phyloP scores from a whole-genome alignment of 176 grass and related monocot species.

The Poa pratensis region DNA sequence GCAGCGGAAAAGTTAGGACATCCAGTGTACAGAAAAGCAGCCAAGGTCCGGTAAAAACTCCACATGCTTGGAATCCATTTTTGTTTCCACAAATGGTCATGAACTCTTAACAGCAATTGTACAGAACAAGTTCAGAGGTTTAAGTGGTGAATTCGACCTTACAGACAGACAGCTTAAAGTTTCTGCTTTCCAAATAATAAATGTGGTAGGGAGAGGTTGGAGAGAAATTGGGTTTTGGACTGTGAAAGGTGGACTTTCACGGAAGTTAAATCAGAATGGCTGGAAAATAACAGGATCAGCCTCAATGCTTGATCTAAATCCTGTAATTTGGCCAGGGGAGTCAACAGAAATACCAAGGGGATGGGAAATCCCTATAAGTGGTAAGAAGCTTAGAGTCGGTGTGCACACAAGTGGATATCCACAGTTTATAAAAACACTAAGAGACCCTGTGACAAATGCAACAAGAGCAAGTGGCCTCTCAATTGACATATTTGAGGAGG shows the following conservation, averaged over 20 bases:
- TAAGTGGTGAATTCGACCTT: constrained; percentile 49
- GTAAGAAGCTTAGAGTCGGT: constrained; percentile 47
- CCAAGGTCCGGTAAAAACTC: constrained; percentile 15
- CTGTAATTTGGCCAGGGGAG: constrained; percentile 59
- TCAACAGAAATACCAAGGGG: constrained; percentile 48
- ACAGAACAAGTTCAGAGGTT: constrained; percentile 39
- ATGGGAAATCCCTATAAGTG: constrained; percentile 31
- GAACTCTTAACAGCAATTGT: constrained; percentile 38
- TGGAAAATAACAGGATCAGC: background rate
- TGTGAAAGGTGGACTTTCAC: constrained; percentile 30
- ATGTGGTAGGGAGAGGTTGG: constrained; percentile 47
- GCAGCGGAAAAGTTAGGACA: constrained; percentile 43
- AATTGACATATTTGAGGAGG: constrained; percentile 49
- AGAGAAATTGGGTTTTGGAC: constrained; percentile 56
- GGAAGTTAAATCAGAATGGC: constrained; percentile 9
- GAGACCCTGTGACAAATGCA: constrained; percentile 31
- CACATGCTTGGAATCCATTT: constrained; percentile 13
- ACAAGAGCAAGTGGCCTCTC: constrained; percentile 23
- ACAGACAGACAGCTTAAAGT: constrained; percentile 33
- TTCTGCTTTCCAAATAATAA: constrained; percentile 51
- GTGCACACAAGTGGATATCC: constrained; percentile 11
- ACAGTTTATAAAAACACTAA: constrained; percentile 35
- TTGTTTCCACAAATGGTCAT: constrained; percentile 32
- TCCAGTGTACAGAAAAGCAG: background rate
- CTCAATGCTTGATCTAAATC: constrained; percentile 13